These are phyloP conservation scores for Colletotrichum chlorophyti DNA, from an alignment of 2,329 filamentous ascomycete species.

Conservation along the genomic window DNA sequence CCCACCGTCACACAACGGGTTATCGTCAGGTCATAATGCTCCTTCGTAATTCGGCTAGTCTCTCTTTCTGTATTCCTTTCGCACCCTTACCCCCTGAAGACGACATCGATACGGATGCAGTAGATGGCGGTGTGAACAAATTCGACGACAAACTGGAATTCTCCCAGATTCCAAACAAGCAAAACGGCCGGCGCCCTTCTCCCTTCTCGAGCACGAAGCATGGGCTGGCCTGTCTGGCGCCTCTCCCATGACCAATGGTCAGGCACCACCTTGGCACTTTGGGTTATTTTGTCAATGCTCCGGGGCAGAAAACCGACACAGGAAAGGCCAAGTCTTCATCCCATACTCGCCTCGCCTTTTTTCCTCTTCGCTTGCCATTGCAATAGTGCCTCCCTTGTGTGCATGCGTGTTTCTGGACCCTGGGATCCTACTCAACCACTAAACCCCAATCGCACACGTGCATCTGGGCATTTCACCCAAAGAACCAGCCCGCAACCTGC, in stretches of 20 bases:
- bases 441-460: slow-evolving; percentile 25
- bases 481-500: slow-evolving; percentile 24
- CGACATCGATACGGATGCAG: neutral
- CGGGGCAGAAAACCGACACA: too few species aligned
- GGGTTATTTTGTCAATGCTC: too few species aligned
- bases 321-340: too few species aligned
- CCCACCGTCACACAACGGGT: too few species aligned
- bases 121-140: slow-evolving; percentile 24
- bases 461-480: slow-evolving; percentile 22
- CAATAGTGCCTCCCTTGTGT: too few species aligned
- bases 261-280: neutral
- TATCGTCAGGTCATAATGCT: neutral
- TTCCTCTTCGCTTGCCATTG: neutral
- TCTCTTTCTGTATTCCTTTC: neutral
- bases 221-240: slow-evolving; percentile 15
- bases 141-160: slow-evolving; percentile 1
- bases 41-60: slow-evolving; percentile 6
- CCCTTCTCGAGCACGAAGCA: slow-evolving; percentile 15
- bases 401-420: too few species aligned
- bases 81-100: neutral
- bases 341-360: too few species aligned
- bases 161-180: too few species aligned
- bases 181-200: slow-evolving; percentile 7
- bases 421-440: slow-evolving; percentile 19
- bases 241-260: slow-evolving; percentile 10